These are phyloP conservation scores for Phytophthora crassamura DNA, from an alignment of 352 stramenopile species.

Conservation along the genomic window DNA sequence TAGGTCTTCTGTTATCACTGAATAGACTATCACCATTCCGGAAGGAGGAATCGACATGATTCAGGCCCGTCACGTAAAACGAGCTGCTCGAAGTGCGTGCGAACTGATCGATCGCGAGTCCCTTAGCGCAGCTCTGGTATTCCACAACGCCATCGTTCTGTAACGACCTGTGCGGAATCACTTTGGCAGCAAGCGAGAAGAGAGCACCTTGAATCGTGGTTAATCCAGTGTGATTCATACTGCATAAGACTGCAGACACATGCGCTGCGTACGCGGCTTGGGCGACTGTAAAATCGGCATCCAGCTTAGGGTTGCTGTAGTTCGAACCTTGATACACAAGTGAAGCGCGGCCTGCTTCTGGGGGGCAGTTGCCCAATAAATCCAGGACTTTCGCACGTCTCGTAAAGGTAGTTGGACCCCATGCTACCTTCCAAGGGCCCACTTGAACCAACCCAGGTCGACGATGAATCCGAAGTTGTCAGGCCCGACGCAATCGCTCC, in stretches of 20 bases:
- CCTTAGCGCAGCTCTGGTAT: constrained; percentile 51
- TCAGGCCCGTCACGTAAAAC: constrained; percentile 58
- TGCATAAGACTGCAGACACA: constrained; percentile 43
- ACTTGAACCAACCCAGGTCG: constrained; percentile 47
- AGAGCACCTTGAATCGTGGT: constrained; percentile 32
- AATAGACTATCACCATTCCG: constrained; percentile 63
- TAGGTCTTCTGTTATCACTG: constrained; percentile 52
- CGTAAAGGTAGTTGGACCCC: constrained; percentile 52
- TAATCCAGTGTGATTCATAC: constrained; percentile 40
- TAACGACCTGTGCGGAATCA: constrained; percentile 39
- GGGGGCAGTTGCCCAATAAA: constrained; percentile 52
- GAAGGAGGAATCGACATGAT: constrained; percentile 67
- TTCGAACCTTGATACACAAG: constrained; percentile 44
- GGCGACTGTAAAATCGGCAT: constrained; percentile 30
- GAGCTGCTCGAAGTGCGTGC: constrained; percentile 38
- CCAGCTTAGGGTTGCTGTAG: constrained; percentile 22
- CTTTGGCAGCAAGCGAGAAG: constrained; percentile 34
- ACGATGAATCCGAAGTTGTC: constrained; percentile 37
- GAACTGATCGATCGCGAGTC: constrained; percentile 40
- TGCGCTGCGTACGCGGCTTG: constrained; percentile 38
- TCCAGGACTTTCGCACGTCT: constrained; percentile 42
- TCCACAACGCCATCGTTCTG: constrained; percentile 60
- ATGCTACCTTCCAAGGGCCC: constrained; percentile 52
- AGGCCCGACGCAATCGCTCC: constrained; percentile 46
- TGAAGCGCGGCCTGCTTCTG: constrained; percentile 32